phyloP scores from a whole-genome alignment of 805 yeast species.

The Myxozyma neotropica region DNA sequence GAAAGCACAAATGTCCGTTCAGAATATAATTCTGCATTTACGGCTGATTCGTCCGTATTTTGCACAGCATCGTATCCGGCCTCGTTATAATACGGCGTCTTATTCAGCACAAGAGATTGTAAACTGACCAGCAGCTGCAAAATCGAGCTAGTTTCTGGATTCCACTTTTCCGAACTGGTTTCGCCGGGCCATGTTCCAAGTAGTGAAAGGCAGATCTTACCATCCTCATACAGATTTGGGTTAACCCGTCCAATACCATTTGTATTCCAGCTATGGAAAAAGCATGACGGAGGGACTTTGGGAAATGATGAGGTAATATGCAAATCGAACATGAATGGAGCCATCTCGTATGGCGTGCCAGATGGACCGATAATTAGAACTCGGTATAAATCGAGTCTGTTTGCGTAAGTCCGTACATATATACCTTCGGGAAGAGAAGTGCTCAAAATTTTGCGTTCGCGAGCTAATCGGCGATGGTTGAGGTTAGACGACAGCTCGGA shows the following conservation, averaged over 20 bases:
- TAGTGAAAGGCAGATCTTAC: slow-evolving; percentile 31
- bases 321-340: slow-evolving; percentile 32
- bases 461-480: slow-evolving; percentile 28
- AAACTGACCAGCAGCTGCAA: slow-evolving; percentile 30
- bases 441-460: slow-evolving; percentile 27
- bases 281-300: slow-evolving; percentile 26
- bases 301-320: slow-evolving; percentile 24
- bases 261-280: slow-evolving; percentile 34
- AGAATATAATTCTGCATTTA: slow-evolving; percentile 25
- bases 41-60: slow-evolving; percentile 25
- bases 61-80: slow-evolving; percentile 33
- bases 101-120: slow-evolving; percentile 31
- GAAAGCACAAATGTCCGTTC: slow-evolving; percentile 32
- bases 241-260: slow-evolving; percentile 34
- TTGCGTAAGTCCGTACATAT: slow-evolving; percentile 29
- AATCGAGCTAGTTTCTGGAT: slow-evolving; percentile 28
- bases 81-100: slow-evolving; percentile 31
- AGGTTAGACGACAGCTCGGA: background rate
- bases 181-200: slow-evolving; percentile 36
- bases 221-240: slow-evolving; percentile 34
- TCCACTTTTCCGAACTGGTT: slow-evolving; percentile 26
- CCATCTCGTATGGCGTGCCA: slow-evolving; percentile 33
- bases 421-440: slow-evolving; percentile 33
- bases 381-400: slow-evolving; percentile 29
- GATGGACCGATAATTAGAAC: slow-evolving; percentile 28